Conservation (phyloP, 164 flowering plant genomes). For the Malania oleifera region DNA sequence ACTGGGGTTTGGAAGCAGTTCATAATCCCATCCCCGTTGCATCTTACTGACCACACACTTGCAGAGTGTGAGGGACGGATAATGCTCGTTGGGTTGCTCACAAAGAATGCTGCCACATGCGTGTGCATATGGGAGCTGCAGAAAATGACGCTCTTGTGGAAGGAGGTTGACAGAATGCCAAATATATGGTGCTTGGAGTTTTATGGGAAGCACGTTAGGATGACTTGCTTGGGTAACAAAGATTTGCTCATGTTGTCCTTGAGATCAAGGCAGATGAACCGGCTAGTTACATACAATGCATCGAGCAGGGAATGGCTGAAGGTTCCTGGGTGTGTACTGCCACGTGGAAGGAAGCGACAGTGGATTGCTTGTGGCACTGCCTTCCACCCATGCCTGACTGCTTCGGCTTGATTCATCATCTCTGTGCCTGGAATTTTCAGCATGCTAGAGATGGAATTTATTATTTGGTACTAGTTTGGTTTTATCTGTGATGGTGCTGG, state of each 20-base stretch:
- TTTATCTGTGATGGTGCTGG: slow-evolving; percentile 7
- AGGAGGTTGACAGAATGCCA: slow-evolving; percentile 99
- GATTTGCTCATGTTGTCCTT: slow-evolving; percentile 87
- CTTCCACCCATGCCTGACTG: slow-evolving; percentile 77
- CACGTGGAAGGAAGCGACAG: slow-evolving; percentile 69
- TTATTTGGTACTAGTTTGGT: not conserved
- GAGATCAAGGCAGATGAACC: slow-evolving; percentile 73
- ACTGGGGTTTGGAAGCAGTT: slow-evolving; percentile 77
- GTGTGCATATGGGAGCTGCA: slow-evolving; percentile 99
- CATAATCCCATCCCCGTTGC: slow-evolving; percentile 60
- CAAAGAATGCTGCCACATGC: slow-evolving; percentile 93
- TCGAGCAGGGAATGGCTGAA: slow-evolving; percentile 65
- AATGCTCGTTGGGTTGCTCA: slow-evolving; percentile 86
- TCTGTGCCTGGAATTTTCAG: not conserved
- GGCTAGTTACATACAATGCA: slow-evolving; percentile 72
- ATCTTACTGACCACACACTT: slow-evolving; percentile 66
- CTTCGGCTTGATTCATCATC: slow-evolving; percentile 37
- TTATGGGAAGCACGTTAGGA: slow-evolving; percentile 94
- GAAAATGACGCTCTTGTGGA: slow-evolving; percentile 98
- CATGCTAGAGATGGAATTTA: not conserved
- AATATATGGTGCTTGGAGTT: slow-evolving; percentile 97
- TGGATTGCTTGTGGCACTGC: slow-evolving; percentile 91
- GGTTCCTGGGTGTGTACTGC: slow-evolving; percentile 69
- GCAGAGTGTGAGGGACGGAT: slow-evolving; percentile 76
- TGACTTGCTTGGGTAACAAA: slow-evolving; percentile 95